phyloP scores from a whole-genome alignment of 352 stramenopile species.

The Phytophthora capsici region DNA sequence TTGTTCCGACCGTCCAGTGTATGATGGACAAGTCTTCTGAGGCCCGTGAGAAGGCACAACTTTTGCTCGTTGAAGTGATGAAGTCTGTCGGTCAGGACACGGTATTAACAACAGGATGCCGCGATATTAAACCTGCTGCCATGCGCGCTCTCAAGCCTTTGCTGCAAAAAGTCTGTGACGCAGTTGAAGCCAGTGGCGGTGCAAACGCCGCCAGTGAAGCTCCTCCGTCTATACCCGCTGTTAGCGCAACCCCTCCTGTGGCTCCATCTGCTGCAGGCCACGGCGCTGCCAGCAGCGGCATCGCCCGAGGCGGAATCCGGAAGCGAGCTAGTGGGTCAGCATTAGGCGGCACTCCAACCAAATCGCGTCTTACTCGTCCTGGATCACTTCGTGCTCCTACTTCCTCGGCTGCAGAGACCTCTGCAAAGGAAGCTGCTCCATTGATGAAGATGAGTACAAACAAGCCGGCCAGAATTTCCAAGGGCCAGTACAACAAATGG shows the following conservation, averaged over 20 bases:
- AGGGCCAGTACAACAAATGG: slow-evolving; percentile 85
- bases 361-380: slow-evolving; percentile 42
- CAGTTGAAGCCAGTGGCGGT: slow-evolving; percentile 37
- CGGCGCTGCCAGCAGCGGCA: slow-evolving; percentile 10
- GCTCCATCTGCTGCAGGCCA: slow-evolving; percentile 15
- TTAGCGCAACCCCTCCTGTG: slow-evolving; percentile 16
- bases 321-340: slow-evolving; percentile 34
- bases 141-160: slow-evolving; percentile 89
- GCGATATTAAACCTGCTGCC: slow-evolving; percentile 85
- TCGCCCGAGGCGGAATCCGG: slow-evolving; percentile 25
- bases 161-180: slow-evolving; percentile 75
- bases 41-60: slow-evolving; percentile 80
- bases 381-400: slow-evolving; percentile 42
- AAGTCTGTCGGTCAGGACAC: slow-evolving; percentile 82
- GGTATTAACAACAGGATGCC: slow-evolving; percentile 71
- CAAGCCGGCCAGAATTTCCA: slow-evolving; percentile 64
- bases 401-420: slow-evolving; percentile 45
- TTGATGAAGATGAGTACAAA: slow-evolving; percentile 73
- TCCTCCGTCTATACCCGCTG: slow-evolving; percentile 7
- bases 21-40: slow-evolving; percentile 88
- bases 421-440: slow-evolving; percentile 43
- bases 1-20: slow-evolving; percentile 78
- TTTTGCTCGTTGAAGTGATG: slow-evolving; percentile 81
- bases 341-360: slow-evolving; percentile 30
- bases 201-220: slow-evolving; percentile 5